These are phyloP conservation scores for Ustilago trichophora DNA, from an alignment of 1,284 basidiomycete species.

Conservation along the genomic window DNA sequence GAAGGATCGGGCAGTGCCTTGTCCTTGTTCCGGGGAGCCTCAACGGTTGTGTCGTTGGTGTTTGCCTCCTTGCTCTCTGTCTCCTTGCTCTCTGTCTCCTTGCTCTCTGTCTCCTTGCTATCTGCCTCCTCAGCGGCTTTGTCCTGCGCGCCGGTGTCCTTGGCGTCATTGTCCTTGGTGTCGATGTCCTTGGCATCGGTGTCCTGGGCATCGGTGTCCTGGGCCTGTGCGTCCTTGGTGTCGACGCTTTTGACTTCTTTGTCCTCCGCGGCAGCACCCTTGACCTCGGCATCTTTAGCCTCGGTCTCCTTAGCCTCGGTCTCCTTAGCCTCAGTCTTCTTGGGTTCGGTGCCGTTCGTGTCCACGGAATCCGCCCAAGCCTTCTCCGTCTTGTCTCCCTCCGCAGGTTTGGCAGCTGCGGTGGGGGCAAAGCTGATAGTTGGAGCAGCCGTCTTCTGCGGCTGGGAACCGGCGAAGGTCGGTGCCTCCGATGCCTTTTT, in stretches of 20 bases:
- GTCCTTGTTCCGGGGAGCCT: conserved; percentile 11
- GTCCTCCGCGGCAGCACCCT: not conserved
- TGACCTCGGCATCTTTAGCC: not conserved
- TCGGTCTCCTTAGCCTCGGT: not conserved
- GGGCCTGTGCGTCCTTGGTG: not conserved
- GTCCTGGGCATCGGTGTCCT: not conserved
- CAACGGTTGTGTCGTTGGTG: not conserved
- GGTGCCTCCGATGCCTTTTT: not conserved
- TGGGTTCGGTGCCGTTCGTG: not conserved
- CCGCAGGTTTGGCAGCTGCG: not conserved
- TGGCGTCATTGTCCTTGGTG: not conserved
- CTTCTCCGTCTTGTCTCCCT: not conserved
- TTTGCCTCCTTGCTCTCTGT: conserved; percentile 7
- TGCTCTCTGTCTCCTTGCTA: not conserved
- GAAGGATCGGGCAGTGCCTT: conserved; percentile 11
- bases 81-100: too few relatives aligned
- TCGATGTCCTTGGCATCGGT: not conserved
- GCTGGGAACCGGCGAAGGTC: not conserved
- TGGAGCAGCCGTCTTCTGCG: not conserved
- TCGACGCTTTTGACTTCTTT: not conserved
- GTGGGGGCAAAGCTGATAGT: not conserved
- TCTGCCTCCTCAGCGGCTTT: not conserved
- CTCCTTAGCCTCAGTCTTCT: not conserved
- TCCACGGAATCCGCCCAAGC: not conserved
- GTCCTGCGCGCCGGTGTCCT: not conserved